These are phyloP conservation scores for Penicillium sp. DNA, from an alignment of 2,329 filamentous ascomycete species.

Conservation along the genomic window DNA sequence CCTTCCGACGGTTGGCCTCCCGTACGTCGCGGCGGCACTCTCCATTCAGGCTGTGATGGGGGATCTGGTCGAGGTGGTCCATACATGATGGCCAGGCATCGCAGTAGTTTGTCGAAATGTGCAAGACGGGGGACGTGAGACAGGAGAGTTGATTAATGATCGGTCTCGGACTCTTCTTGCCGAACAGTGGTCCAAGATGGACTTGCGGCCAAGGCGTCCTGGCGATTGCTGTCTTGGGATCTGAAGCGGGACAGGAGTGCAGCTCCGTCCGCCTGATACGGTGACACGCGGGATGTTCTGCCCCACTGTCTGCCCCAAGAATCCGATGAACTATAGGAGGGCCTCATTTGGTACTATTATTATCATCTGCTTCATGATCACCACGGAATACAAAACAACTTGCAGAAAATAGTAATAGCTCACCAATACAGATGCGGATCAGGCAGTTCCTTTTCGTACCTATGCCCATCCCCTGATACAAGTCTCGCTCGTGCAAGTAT, in stretches of 20 bases:
- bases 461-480: neutral
- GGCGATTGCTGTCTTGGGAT: constrained; percentile 1
- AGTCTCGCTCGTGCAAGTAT: neutral
- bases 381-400: neutral
- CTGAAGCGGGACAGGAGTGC: constrained; percentile 3
- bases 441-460: neutral
- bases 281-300: neutral
- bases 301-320: neutral
- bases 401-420: neutral
- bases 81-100: constrained; percentile 37
- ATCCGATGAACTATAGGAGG: neutral
- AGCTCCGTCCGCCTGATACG: neutral
- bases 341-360: neutral
- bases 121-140: constrained; percentile 5
- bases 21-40: constrained; percentile 33
- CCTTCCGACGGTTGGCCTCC: constrained; percentile 22
- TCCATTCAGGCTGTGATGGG: constrained; percentile 46
- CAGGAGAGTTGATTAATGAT: neutral
- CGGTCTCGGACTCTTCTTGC: neutral
- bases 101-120: neutral
- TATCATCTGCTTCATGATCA: neutral
- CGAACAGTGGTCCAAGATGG: constrained; percentile 1
- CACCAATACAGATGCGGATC: neutral
- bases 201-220: constrained; percentile 9
- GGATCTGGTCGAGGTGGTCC: constrained; percentile 35